phyloP scores from a whole-genome alignment of 192 early-diverging fungal genomes.

The Coemansia sp. region DNA sequence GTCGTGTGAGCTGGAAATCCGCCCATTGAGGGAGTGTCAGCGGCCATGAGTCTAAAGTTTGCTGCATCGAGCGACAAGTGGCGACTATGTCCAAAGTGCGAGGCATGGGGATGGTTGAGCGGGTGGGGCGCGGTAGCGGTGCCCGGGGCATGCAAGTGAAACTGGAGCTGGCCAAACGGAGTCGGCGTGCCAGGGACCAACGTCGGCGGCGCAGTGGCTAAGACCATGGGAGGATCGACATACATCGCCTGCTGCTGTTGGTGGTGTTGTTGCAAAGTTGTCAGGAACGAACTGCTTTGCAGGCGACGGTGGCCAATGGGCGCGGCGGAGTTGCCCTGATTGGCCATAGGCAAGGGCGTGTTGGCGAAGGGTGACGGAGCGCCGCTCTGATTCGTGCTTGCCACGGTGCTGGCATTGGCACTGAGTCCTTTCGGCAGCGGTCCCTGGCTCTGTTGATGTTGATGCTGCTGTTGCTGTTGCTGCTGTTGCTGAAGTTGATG shows the following conservation, averaged over 20 bases:
- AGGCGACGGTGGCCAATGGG: slow-evolving; percentile 28
- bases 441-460: slow-evolving; percentile 21
- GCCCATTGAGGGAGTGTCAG: slow-evolving; percentile 17
- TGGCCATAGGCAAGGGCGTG: slow-evolving; percentile 3
- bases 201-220: slow-evolving; percentile 29
- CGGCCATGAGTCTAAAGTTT: slow-evolving; percentile 27
- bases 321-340: background rate
- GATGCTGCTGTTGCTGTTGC: slow-evolving; percentile 15
- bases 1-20: slow-evolving; percentile 17
- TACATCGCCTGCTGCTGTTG: slow-evolving; percentile 15
- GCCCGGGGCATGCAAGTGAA: slow-evolving; percentile 2
- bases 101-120: slow-evolving; percentile 19
- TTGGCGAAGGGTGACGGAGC: slow-evolving; percentile 33
- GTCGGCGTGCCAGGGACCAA: slow-evolving; percentile 36
- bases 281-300: slow-evolving; percentile 30
- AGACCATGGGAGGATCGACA: slow-evolving; percentile 19
- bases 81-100: slow-evolving; percentile 40
- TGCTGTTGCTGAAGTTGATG: slow-evolving; percentile 13
- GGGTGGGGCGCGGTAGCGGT: slow-evolving; percentile 1
- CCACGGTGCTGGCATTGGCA: slow-evolving; percentile 13
- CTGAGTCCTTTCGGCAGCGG: slow-evolving; percentile 14
- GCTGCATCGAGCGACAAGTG: slow-evolving; percentile 47
- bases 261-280: slow-evolving; percentile 17
- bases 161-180: slow-evolving; percentile 40
- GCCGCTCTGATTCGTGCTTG: slow-evolving; percentile 35